Base-by-base conservation (phyloP, 2,329 filamentous ascomycete species). In the Botrytis galanthina region DNA sequence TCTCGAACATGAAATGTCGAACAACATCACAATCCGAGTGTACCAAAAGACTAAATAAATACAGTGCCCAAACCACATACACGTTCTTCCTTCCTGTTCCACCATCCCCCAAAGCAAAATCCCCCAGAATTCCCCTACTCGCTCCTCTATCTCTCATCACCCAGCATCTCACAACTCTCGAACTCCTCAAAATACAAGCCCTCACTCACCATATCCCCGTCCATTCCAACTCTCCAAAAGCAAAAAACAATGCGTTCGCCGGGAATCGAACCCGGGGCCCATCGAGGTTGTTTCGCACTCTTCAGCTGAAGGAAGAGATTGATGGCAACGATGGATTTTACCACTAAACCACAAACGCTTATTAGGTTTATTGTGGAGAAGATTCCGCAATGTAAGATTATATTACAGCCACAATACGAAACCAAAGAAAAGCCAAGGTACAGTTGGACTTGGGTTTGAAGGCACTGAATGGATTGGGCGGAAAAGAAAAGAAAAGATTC, bases 271-370 rank as follows among this genome's bases (percentile, higher is more conserved):
- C 60, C 60, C 60, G 60, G 59, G 59, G 59, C 59, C 59, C 59
- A 61, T 61, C 59, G 59, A 61, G 0, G 7, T 44, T 44, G 42
- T 3, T 20, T 20, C 42, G 5, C 7, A 8, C 42, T 44, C 2
- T 18, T 20, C 7, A 8, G 42, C 20, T 20, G 42, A 20, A 8
- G 18, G 18, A 3, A 20, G 42, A 44, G 7, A 6, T 20, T 20
- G 0, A 48, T 74, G 74, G 74, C 74, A 75, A 75, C 59, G 67
- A 73, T 69, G 57, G 67, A 74, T 74, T 74, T 73, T 75, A 73
- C 74, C 66, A 73, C 51, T 74, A 74, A 74, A 74, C 73, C 73
- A 73, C 73, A 74, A 74, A 73, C 73, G 73, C 73, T 62, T 4
- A 4, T 12, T 12, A 6, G 4, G 4, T 42, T 42, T 18, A 18